phyloP scores from a whole-genome alignment of 2,329 filamentous ascomycete species.

The Sarocladium strictum region DNA sequence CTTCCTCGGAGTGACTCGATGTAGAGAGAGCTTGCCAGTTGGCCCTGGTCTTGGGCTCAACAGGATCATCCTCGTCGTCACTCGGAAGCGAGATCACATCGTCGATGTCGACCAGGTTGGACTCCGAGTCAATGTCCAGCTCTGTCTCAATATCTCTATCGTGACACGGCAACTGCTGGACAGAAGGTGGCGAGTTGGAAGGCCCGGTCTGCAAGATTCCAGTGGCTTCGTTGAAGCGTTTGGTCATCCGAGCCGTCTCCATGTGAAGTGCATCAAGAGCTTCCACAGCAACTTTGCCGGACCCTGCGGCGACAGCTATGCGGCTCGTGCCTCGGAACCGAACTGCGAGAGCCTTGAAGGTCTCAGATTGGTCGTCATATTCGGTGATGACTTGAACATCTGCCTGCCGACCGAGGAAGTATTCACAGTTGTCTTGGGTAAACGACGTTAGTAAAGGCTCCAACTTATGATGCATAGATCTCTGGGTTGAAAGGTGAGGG shows the following conservation, averaged over 20 bases:
- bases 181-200: neutral
- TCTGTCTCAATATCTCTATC: neutral
- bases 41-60: neutral
- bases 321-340: neutral
- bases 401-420: conserved; percentile 1
- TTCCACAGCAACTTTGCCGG: neutral
- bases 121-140: neutral
- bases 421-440: conserved; percentile 3
- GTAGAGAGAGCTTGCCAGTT: neutral
- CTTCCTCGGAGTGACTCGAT: neutral
- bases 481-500: neutral
- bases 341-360: neutral
- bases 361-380: neutral
- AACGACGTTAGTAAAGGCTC: too few species aligned
- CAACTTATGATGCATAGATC: neutral
- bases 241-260: neutral
- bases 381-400: conserved; percentile 1
- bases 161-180: neutral
- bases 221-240: neutral
- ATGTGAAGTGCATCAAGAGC: neutral
- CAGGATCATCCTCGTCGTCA: neutral
- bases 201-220: neutral
- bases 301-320: neutral
- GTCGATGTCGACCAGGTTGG: neutral
- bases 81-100: neutral